Evolutionary conservation across 2,329 filamentous ascomycete genomes (phyloP), one percentile per base, ranked within the genome.

Genomic region (Epichloe brachyelytri): DNA sequence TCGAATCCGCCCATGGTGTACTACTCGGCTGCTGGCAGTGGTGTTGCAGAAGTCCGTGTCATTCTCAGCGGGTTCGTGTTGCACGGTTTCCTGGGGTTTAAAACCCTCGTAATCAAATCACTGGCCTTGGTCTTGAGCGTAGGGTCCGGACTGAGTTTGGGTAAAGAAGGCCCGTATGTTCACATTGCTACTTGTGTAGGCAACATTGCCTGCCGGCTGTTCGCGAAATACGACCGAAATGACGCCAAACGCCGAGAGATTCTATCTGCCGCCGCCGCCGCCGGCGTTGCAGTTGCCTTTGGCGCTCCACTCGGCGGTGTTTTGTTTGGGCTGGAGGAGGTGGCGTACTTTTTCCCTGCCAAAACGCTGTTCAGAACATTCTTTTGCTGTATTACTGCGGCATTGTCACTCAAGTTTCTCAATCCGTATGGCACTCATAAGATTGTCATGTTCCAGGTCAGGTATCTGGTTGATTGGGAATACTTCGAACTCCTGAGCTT

Each of bases 331-430:
- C 69, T 97, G 33, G 93, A 98, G 68, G 93, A 97, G 75, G 90
- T 97, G 55, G 82, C 87, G 58, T 97, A 97, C 67, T 97, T 97
- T 68, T 97, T 97, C 65, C 91, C 93, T 0, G 88, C 91, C 5
- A 97, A 98, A 71, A 97, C 91, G 0, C 77, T 98, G 8, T 98
- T 98, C 71, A 77, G 93, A 49, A 97, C 93, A 0, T 98, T 98
- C 68, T 97, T 97, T 69, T 97, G 91, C 72, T 97, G 91, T 67
- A 97, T 97, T 59, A 84, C 86, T 34, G 90, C 93, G 1, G 89
- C 93, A 0, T 69, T 98, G 36, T 91, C 90, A 1, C 74, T 98
- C 58, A 96, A 96, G 62, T 96, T 96, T 58, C 73, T 97, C 38
- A 94, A 98, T 60, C 93, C 93, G 0, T 98, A 97, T 60, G 91